Base-by-base conservation (phyloP, 805 yeast genomes). In the Tetrapisispora namnaoensis region DNA sequence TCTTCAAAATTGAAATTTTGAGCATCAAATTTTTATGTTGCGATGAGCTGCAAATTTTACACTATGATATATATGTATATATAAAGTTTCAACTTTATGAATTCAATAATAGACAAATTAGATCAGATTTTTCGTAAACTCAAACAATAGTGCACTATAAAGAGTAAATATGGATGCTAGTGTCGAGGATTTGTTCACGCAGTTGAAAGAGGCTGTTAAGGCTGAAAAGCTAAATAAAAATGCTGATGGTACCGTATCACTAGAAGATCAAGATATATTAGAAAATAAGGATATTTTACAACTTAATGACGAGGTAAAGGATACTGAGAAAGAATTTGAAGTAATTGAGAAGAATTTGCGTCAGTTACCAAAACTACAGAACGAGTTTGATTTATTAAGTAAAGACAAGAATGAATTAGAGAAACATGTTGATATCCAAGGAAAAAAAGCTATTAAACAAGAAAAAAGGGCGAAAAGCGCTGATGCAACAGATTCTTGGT, bases 401-500 rank as follows among this genome's bases (percentile, higher is more conserved):
- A 52, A 41, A 17, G 18, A 44, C 8, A 24, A 17, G 2, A 39
- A 34, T 9, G 22, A 40, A 16, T 24, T 4, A 4, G 24, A 40
- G n/a, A 40, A 40, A n/a, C 43, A 40, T 40, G 28, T 27, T n/a
- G 42, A 36, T 38, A 24, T 16, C 3, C 41, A 30, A 36, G 39
- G 24, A 14, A 39, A 39, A 32, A 41, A 42, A 43, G 9, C 20
- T 6, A 17, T 9, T 11, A 47, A 37, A 16, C 45, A 17, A 28
- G 47, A 52, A 47, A 46, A 49, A 49, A 35, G 49, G 41, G 53
- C 49, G 35, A 48, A 48, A 18, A 42, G 53, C 36, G 34, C 34
- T 5, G 55, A 53, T 39, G 4, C 41, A 2, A 44, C 69, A 32
- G 64, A 82, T 1, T 88, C 80, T 52, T 90, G 97, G 97, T 90